Percentiles rank a stretch among this genome's conserved stretches.
Conservation (phyloP, 202 grass and related monocot species). For the Zoysia matrella region DNA sequence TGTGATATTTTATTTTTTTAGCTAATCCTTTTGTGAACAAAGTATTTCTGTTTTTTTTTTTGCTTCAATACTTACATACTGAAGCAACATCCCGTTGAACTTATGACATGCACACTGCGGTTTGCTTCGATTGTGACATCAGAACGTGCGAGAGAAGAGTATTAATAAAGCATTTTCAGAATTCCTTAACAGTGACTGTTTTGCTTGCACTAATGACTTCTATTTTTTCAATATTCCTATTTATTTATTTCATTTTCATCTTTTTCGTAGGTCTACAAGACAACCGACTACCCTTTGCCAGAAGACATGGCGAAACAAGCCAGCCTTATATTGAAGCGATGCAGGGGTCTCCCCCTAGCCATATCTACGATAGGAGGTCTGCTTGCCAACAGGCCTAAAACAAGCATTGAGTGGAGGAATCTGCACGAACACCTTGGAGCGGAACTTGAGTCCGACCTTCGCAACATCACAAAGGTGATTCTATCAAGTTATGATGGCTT, state of each 20-base stretch:
- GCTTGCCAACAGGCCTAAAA: slow-evolving; percentile 54
- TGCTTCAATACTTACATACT: too few relatives aligned
- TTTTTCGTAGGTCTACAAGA: slow-evolving; percentile 36
- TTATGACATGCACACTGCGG: too few relatives aligned
- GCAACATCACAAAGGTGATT: slow-evolving; percentile 34
- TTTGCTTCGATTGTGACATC: too few relatives aligned
- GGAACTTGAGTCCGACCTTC: slow-evolving; percentile 36
- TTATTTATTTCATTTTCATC: not conserved
- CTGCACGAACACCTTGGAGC: slow-evolving; percentile 22
- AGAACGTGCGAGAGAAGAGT: not conserved
- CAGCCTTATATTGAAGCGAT: slow-evolving; percentile 39
- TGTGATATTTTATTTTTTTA: too few relatives aligned
- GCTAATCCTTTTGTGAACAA: too few relatives aligned
- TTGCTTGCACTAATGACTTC: not conserved
- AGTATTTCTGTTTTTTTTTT: too few relatives aligned
- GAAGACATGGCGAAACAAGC: slow-evolving; percentile 2
- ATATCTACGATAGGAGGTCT: slow-evolving; percentile 58
- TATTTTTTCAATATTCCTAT: not conserved
- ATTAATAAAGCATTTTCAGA: not conserved
- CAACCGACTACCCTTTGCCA: not conserved
- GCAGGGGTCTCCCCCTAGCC: slow-evolving; percentile 49
- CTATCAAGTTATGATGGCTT: slow-evolving; percentile 61
- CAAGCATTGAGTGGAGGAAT: slow-evolving; percentile 41
- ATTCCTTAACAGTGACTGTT: not conserved
- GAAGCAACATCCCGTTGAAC: too few relatives aligned